A percentile compares a stretch with the other conserved stretches of the same genome.
These are phyloP conservation scores for Gymnopus androsaceus DNA, from an alignment of 1,284 basidiomycete genomes.

Conservation along the genomic window DNA sequence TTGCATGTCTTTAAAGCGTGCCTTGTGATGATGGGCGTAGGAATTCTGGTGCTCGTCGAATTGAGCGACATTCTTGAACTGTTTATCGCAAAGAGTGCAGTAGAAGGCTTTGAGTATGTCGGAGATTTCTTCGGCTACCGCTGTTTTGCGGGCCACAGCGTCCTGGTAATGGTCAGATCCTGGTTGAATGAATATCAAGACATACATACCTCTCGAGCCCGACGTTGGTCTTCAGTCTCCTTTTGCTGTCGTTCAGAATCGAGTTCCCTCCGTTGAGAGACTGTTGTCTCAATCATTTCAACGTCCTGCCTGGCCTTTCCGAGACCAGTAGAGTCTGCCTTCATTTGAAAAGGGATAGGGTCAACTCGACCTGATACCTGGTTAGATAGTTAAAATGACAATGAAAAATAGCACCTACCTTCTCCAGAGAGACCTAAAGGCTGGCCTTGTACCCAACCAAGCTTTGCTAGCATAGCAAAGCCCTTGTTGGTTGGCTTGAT, in stretches of 20 bases:
- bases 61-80: constrained; percentile 79
- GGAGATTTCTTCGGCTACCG: constrained; percentile 66
- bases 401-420: constrained; percentile 43
- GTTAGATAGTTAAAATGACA: constrained; percentile 3
- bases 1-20: constrained; percentile 76
- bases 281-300: constrained; percentile 79
- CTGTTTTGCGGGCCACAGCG: constrained; percentile 62
- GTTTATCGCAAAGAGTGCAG: constrained; percentile 79
- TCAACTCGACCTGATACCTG: constrained; percentile 65
- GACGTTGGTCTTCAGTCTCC: constrained; percentile 76
- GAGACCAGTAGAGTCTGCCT: constrained; percentile 73
- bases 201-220: constrained; percentile 60
- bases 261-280: constrained; percentile 73
- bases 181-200: not conserved
- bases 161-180: constrained; percentile 45
- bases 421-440: constrained; percentile 75
- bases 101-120: constrained; percentile 73
- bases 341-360: constrained; percentile 77
- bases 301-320: constrained; percentile 77
- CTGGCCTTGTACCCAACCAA: constrained; percentile 80
- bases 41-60: constrained; percentile 86
- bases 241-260: constrained; percentile 78
- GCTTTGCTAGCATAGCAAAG: constrained; percentile 74
- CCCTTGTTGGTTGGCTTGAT: constrained; percentile 77
- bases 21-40: constrained; percentile 82